A percentile compares a stretch with the other conserved stretches of the same genome.
Conservation (phyloP, 2,329 filamentous ascomycete species). For the Fusarium sp. region DNA sequence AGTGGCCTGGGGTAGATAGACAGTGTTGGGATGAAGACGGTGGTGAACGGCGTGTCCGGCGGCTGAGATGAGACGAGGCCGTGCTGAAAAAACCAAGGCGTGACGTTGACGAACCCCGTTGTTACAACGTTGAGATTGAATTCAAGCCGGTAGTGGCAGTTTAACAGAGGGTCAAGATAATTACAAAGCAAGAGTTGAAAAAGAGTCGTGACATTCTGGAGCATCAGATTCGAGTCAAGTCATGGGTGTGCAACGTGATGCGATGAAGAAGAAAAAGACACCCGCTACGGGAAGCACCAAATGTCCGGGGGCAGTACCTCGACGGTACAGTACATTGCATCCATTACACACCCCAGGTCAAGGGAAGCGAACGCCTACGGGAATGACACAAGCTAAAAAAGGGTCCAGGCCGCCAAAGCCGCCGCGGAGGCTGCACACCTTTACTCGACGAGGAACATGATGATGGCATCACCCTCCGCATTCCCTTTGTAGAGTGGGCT, state of each 20-base stretch:
- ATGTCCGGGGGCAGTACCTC: constrained; percentile 17
- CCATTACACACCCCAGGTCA: background rate
- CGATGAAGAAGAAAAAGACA: background rate
- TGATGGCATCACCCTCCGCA: constrained; percentile 33
- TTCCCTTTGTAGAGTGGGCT: background rate
- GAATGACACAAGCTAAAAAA: constrained; percentile 23
- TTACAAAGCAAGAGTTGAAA: background rate
- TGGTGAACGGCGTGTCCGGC: constrained; percentile 28
- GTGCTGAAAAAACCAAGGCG: constrained; percentile 7
- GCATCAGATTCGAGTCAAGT: constrained; percentile 5
- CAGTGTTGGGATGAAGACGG: constrained; percentile 16
- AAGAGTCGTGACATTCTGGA: constrained; percentile 9
- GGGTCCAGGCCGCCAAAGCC: constrained; percentile 22
- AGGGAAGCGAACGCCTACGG: background rate
- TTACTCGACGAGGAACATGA: constrained; percentile 17
- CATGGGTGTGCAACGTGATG: constrained; percentile 7
- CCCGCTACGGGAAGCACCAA: constrained; percentile 7
- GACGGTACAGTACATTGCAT: constrained; percentile 4
- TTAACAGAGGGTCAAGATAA: background rate
- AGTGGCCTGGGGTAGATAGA: background rate
- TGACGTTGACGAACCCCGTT: constrained; percentile 14
- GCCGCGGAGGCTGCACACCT: constrained; percentile 21
- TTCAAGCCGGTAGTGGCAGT: background rate
- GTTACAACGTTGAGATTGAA: background rate
- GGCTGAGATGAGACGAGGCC: constrained; percentile 15